Evolutionary conservation across 345 rosid species (phyloP).

Genomic region (Combretum micranthum): DNA sequence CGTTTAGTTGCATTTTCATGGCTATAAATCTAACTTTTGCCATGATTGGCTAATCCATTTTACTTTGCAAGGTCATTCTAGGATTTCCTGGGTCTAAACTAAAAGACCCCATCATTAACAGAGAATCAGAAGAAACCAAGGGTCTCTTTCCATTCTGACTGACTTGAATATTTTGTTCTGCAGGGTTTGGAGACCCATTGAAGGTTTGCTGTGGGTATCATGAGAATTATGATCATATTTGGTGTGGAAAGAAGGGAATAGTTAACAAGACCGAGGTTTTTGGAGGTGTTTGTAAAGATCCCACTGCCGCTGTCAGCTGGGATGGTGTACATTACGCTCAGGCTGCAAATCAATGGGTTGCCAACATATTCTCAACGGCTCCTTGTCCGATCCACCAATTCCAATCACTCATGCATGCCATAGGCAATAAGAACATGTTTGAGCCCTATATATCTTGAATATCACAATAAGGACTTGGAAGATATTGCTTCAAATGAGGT

Average conservation of each 20-base stretch:
- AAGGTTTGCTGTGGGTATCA: slow-evolving; percentile 60
- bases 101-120: too few relatives aligned
- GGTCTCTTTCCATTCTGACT: too few relatives aligned
- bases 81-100: too few relatives aligned
- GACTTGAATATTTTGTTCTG: background rate
- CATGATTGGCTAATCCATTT: too few relatives aligned
- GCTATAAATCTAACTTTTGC: too few relatives aligned
- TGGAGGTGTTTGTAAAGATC: slow-evolving; percentile 45
- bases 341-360: slow-evolving; percentile 64
- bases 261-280: slow-evolving; percentile 33
- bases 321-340: slow-evolving; percentile 54
- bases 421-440: background rate
- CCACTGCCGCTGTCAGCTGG: slow-evolving; percentile 37
- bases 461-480: too few relatives aligned
- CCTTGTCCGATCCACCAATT: slow-evolving; percentile 51
- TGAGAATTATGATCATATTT: slow-evolving; percentile 39
- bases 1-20: too few relatives aligned
- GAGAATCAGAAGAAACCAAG: too few relatives aligned
- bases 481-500: too few relatives aligned
- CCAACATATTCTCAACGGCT: slow-evolving; percentile 54
- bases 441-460: background rate
- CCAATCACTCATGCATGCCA: slow-evolving; percentile 62
- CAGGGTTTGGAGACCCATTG: slow-evolving; percentile 48
- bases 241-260: slow-evolving; percentile 40
- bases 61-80: too few relatives aligned